Evolutionary conservation across 805 yeast species (phyloP).

Genomic region (Zygoascus tannicola): DNA sequence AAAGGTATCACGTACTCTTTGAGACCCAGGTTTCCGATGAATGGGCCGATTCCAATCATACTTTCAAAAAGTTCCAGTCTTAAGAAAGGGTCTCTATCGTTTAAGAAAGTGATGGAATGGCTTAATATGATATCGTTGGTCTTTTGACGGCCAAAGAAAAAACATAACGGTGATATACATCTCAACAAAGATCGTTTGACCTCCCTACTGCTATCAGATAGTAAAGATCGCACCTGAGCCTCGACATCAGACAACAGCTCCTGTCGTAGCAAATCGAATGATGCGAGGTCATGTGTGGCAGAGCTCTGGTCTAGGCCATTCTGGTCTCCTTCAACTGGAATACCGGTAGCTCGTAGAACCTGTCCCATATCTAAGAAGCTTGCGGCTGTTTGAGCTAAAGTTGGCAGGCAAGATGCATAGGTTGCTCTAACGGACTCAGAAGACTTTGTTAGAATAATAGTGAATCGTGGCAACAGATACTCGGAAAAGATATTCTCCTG

Average conservation of each 20-base stretch:
- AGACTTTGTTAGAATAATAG: conserved; percentile 34
- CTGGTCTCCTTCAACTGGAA: conserved; percentile 36
- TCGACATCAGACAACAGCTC: conserved; percentile 50
- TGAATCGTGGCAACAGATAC: conserved; percentile 65
- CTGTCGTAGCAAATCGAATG: conserved; percentile 32
- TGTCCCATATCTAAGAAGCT: conserved; percentile 52
- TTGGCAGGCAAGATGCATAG: conserved; percentile 66
- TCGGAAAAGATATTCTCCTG: conserved; percentile 75
- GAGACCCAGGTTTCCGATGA: conserved; percentile 69
- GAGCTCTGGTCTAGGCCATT: neutral
- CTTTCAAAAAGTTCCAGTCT: conserved; percentile 64
- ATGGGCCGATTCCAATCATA: conserved; percentile 64
- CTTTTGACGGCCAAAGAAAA: conserved; percentile 75
- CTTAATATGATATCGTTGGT: conserved; percentile 84
- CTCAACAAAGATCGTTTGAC: conserved; percentile 64
- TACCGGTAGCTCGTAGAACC: conserved; percentile 36
- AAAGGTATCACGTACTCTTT: conserved; percentile 86
- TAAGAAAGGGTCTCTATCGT: conserved; percentile 62
- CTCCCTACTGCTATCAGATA: conserved; percentile 58
- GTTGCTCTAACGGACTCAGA: conserved; percentile 47
- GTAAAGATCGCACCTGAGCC: conserved; percentile 48
- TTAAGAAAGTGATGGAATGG: conserved; percentile 83
- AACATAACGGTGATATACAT: conserved; percentile 68
- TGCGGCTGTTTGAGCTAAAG: conserved; percentile 55
- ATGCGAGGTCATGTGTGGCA: conserved; percentile 6